Percentiles rank a stretch among this genome's conserved stretches.
phyloP scores from a whole-genome alignment of 179 eudicot species.

The Patellifolia procumbens region DNA sequence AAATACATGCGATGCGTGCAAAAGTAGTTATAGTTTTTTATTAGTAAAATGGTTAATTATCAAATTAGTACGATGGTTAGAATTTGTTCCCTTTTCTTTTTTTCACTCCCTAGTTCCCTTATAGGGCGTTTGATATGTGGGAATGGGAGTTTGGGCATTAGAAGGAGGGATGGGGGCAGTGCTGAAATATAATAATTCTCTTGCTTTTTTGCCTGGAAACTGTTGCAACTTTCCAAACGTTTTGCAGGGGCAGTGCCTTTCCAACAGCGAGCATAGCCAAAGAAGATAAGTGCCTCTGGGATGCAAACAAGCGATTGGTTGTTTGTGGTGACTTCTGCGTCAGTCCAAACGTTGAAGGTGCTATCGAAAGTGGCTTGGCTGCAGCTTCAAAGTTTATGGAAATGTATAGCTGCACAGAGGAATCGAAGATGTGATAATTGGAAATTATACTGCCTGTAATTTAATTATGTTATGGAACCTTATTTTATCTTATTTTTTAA shows the following conservation, averaged over 20 bases:
- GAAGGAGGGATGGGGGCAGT: not conserved
- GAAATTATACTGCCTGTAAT: not conserved
- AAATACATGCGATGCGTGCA: too few species aligned
- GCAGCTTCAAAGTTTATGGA: constrained; percentile 71
- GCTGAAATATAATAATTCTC: not conserved
- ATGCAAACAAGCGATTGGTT: constrained; percentile 54
- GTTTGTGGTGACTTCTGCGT: constrained; percentile 94
- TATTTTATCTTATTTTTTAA: too few species aligned
- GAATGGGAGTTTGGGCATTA: too few species aligned
- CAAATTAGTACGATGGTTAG: too few species aligned
- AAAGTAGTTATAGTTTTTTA: too few species aligned
- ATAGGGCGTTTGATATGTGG: too few species aligned
- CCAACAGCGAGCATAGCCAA: constrained; percentile 60
- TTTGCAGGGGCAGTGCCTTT: constrained; percentile 92
- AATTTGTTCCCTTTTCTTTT: too few species aligned
- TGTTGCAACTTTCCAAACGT: not conserved
- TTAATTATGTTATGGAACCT: not conserved
- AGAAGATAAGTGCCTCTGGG: constrained; percentile 83
- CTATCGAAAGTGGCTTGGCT: constrained; percentile 76
- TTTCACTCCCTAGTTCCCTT: too few species aligned
- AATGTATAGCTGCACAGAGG: constrained; percentile 34
- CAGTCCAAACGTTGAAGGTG: constrained; percentile 92
- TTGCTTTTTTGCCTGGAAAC: not conserved
- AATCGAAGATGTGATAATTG: not conserved
- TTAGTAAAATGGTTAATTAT: too few species aligned